Evolutionary conservation across 2,329 filamentous ascomycete genomes (phyloP).

Genomic region (Colletotrichum sp.): DNA sequence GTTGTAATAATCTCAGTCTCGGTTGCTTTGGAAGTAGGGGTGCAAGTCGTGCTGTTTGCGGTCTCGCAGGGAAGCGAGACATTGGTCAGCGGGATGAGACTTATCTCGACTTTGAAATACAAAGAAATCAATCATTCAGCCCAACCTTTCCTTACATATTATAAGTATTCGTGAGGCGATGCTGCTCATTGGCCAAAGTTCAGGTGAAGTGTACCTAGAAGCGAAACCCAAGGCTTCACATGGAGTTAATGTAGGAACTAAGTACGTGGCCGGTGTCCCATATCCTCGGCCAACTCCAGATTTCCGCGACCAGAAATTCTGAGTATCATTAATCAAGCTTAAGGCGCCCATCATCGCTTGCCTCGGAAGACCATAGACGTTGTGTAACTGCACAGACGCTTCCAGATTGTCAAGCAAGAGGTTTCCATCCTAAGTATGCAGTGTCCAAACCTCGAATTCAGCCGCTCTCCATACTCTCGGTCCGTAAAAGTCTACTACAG

Average conservation of each 20-base stretch:
- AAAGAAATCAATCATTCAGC: not conserved
- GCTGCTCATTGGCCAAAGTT: not conserved
- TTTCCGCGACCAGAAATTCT: not conserved
- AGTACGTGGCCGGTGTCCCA: not conserved
- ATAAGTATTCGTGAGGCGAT: rapidly evolving
- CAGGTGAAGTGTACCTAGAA: not conserved
- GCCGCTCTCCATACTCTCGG: not conserved
- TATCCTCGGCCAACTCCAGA: not conserved
- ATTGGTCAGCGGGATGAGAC: not conserved
- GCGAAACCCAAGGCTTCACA: not conserved
- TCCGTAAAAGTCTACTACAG: not conserved
- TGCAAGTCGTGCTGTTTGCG: not conserved
- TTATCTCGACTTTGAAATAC: not conserved
- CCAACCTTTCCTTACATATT: rapidly evolving
- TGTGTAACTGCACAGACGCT: not conserved
- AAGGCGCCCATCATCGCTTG: too few relatives aligned
- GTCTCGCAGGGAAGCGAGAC: not conserved
- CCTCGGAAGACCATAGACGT: not conserved
- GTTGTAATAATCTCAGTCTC: not conserved
- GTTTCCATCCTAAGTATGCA: too few relatives aligned
- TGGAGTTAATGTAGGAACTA: rapidly evolving
- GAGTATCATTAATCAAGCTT: not conserved
- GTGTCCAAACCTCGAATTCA: too few relatives aligned
- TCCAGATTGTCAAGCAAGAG: not conserved
- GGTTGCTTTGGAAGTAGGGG: not conserved